Evolutionary conservation across 2,329 filamentous ascomycete genomes (phyloP).

Genomic region (Pseudofabraea citricarpa): DNA sequence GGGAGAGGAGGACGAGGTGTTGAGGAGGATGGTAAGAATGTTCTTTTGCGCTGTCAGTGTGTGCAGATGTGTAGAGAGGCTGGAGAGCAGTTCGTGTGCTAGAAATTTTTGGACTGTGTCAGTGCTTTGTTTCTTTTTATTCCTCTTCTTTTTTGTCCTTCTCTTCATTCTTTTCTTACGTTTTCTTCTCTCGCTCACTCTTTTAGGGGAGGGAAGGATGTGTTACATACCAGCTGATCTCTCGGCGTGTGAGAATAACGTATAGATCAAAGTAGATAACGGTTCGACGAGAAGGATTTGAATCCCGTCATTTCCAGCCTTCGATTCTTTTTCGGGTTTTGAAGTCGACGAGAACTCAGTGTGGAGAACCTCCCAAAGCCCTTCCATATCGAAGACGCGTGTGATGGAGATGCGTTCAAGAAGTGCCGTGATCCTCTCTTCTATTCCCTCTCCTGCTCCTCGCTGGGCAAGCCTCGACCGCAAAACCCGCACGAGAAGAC

Average conservation of each 20-base stretch:
- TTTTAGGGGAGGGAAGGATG: not conserved
- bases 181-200: no score
- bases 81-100: slow-evolving; percentile 44
- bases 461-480: not conserved
- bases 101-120: slow-evolving; percentile 1
- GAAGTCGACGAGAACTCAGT: slow-evolving; percentile 42
- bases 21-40: slow-evolving; percentile 50
- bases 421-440: slow-evolving; percentile 14
- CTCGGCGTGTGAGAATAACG: slow-evolving; percentile 44
- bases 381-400: slow-evolving; percentile 54
- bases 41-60: slow-evolving; percentile 37
- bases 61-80: slow-evolving; percentile 43
- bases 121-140: no score
- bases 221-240: slow-evolving; percentile 29
- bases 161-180: no score
- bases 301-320: slow-evolving; percentile 7
- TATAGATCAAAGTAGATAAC: slow-evolving; percentile 45
- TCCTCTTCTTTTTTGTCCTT: no score
- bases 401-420: slow-evolving; percentile 49
- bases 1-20: slow-evolving; percentile 38
- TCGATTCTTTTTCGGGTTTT: not conserved
- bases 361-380: slow-evolving; percentile 52
- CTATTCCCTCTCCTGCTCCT: slow-evolving; percentile 1
- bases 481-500: slow-evolving; percentile 21
- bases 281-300: slow-evolving; percentile 52